Conservation (phyloP, 495 filamentous ascomycete species). For the Daldinia grandis region DNA sequence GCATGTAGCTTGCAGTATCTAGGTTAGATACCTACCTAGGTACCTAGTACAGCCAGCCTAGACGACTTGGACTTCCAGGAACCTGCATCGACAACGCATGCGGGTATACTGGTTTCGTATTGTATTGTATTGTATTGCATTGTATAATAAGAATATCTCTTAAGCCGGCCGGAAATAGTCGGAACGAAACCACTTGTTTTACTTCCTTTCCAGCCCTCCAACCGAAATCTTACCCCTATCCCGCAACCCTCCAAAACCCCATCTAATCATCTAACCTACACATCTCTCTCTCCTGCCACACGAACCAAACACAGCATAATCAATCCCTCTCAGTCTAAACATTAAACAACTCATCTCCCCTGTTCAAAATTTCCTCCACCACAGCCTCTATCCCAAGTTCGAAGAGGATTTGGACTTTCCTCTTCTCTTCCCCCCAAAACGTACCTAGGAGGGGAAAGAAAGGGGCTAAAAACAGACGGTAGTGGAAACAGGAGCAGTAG, state of each 20-base stretch:
- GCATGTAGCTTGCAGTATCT: neutral
- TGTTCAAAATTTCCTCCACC: neutral
- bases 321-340: neutral
- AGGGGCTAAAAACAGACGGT: too few relatives aligned
- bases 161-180: too few relatives aligned
- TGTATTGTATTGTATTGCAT: too few relatives aligned
- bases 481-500: too few relatives aligned
- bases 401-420: conserved; percentile 48
- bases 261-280: neutral
- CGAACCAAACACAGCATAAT: neutral
- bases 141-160: too few relatives aligned
- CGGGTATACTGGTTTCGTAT: too few relatives aligned
- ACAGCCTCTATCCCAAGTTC: conserved; percentile 50
- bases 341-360: neutral
- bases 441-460: too few relatives aligned
- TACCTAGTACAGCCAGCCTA: too few relatives aligned
- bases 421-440: too few relatives aligned
- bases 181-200: neutral
- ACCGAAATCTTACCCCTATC: neutral
- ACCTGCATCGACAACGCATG: too few relatives aligned
- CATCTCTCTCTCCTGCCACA: neutral
- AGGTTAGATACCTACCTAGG: too few relatives aligned
- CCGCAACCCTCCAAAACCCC: neutral
- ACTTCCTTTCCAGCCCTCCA: neutral
- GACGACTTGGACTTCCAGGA: too few relatives aligned